A percentile compares a stretch with the other conserved stretches of the same genome.
These are phyloP conservation scores for Aspergillus egyptiacus DNA, from an alignment of 495 filamentous ascomycete species.

Conservation along the genomic window DNA sequence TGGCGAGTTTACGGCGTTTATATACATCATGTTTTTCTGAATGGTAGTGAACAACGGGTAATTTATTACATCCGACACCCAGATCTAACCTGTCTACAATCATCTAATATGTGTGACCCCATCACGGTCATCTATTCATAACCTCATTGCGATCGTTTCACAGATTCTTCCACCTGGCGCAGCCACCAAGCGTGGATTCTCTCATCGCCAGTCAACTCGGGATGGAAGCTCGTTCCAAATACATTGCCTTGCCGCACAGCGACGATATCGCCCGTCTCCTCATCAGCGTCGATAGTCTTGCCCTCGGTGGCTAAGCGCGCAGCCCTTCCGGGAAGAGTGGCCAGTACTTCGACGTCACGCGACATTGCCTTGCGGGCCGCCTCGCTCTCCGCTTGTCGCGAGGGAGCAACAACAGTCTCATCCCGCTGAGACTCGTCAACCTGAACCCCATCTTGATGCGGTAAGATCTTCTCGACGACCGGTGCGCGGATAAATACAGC, in stretches of 20 bases:
- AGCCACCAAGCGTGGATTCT: conserved; percentile 96
- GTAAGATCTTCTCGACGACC: conserved; percentile 78
- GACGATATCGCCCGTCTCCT: conserved; percentile 71
- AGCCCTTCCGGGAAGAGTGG: conserved; percentile 44
- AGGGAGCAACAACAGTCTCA: conserved; percentile 64
- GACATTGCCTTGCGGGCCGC: conserved; percentile 37
- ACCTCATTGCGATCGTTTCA: conserved; percentile 24
- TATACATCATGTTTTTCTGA: conserved; percentile 20
- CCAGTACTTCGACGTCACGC: conserved; percentile 45
- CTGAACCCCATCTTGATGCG: conserved; percentile 47
- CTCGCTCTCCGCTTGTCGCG: conserved; percentile 41
- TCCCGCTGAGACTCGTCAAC: conserved; percentile 43
- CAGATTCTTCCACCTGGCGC: conserved; percentile 53
- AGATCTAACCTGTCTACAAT: conserved; percentile 8
- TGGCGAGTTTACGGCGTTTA: conserved; percentile 35
- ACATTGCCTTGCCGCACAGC: conserved; percentile 91
- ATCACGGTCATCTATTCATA: conserved; percentile 15
- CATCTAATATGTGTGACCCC: not conserved
- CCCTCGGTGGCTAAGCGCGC: conserved; percentile 35
- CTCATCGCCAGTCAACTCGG: conserved; percentile 82
- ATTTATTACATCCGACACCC: conserved; percentile 19
- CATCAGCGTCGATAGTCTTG: conserved; percentile 32
- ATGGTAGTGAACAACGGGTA: conserved; percentile 16
- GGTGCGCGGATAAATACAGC: conserved; percentile 93
- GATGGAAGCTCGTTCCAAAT: conserved; percentile 95